Evolutionary conservation across 305 asterid species (phyloP), one percentile per base, ranked within the genome.

Genomic region (Fraxinus albicans): DNA sequence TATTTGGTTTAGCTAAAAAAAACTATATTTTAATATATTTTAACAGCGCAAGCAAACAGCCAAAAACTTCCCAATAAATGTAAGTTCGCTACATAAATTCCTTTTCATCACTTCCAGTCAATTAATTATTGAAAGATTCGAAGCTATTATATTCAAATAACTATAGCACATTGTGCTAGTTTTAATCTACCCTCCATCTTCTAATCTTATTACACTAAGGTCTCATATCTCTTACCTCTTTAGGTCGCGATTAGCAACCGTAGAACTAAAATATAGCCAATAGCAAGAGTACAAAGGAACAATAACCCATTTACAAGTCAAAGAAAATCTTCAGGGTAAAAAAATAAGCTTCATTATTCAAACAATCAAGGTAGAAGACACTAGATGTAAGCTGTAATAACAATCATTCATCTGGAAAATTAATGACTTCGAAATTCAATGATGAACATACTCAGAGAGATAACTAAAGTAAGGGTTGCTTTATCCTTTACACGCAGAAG

Each of bases 401-500:
- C 31, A 21, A 19, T 60, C 27, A 60, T 60, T 67, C 73, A 67
- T 25, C 35, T 67, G 73, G 6, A 23, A 67, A 27, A 27, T 23
- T 33, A 67, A 23, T 25, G 73, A 67, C n/a, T 8, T 8, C 2
- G n/a, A 67, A 67, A 67, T 25, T 25, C 36, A 21, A 2, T 2
- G 17, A 13, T 9, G 42, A 27, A 77, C 53, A 44, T 10, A 27
- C 4, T 21, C 73, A 23, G 21, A 75, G 47, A 21, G 47, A 69
- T 74, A 19, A 38, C 58, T 76, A 84, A 47, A 72, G 12, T 53
- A 73, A 80, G 50, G 72, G 84, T 83, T 70, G 40, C 79, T 80
- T 65, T 53, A 81, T 85, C 84, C 78, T 34, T 82, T 19, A 80
- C 23, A 19, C 8, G 15, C 15, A 67, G 79, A 79, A 80, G 77